Percentiles rank a stretch among this genome's conserved stretches.
phyloP scores from a whole-genome alignment of 768 basidiomycete genomes.

The Podaxis sp. region DNA sequence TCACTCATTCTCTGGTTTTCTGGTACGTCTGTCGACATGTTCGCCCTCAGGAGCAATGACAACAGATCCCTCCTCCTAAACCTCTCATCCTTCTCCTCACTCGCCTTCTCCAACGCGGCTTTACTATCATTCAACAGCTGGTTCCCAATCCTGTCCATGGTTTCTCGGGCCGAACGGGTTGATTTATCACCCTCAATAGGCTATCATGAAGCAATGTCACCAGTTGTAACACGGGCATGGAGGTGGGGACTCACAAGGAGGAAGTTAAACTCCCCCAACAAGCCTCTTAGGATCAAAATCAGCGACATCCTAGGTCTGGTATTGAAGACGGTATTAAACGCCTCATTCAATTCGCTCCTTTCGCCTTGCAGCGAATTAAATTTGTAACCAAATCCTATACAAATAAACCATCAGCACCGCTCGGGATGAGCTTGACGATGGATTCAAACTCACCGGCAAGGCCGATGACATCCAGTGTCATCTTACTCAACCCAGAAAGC shows the following conservation, averaged over 20 bases:
- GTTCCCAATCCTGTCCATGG: conserved; percentile 49
- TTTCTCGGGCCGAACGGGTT: conserved; percentile 30
- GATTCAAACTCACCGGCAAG: conserved; percentile 29
- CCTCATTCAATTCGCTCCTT: conserved; percentile 49
- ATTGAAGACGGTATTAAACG: conserved; percentile 51
- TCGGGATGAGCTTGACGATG: too few relatives aligned
- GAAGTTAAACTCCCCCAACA: conserved; percentile 31
- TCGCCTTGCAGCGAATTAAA: conserved; percentile 30
- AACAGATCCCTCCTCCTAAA: conserved; percentile 52
- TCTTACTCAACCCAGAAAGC: conserved; percentile 59
- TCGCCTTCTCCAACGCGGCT: conserved; percentile 25
- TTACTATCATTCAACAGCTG: conserved; percentile 53
- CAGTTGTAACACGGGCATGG: not conserved
- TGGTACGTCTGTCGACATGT: conserved; percentile 59
- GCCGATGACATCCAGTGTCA: conserved; percentile 77
- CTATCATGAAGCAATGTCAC: conserved; percentile 18
- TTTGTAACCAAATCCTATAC: conserved; percentile 32
- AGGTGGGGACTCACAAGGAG: not conserved
- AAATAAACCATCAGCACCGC: not conserved
- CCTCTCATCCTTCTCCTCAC: conserved; percentile 27
- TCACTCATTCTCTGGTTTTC: conserved; percentile 56
- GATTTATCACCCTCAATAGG: conserved; percentile 29
- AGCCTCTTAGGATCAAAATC: conserved; percentile 28
- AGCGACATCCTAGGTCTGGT: conserved; percentile 35
- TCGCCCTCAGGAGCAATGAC: conserved; percentile 59